phyloP scores from a whole-genome alignment of 176 grass and related monocot species.

The Echinochloa phyllopogon region DNA sequence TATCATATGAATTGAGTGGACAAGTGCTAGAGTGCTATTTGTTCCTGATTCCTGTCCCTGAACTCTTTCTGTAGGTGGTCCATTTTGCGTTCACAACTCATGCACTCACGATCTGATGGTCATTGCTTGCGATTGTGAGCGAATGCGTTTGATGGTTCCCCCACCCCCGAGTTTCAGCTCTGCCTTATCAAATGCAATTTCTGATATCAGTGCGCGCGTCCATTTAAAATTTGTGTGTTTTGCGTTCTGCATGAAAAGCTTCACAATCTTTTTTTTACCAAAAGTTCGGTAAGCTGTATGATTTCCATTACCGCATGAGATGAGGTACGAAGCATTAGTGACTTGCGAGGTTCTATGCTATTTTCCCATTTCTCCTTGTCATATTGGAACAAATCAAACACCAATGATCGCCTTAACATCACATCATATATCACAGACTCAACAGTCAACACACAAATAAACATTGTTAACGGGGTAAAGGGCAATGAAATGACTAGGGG shows the following conservation, averaged over 20 bases:
- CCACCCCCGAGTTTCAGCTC: background rate
- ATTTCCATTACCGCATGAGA: no score
- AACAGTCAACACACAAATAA: background rate
- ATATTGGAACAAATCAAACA: background rate
- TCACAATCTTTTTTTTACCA: no score
- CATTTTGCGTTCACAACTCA: background rate
- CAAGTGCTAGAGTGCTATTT: background rate
- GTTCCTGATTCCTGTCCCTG: background rate
- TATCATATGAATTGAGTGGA: background rate
- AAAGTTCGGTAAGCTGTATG: no score
- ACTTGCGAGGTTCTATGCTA: background rate
- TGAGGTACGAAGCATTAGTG: no score
- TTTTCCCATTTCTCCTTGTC: background rate
- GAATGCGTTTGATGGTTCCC: background rate
- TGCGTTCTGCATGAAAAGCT: no score
- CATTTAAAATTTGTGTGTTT: no score
- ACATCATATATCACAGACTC: background rate
- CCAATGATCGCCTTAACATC: no score
- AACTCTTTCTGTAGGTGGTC: background rate
- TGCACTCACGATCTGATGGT: background rate
- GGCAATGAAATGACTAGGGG: background rate
- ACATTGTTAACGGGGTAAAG: background rate
- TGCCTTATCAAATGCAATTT: background rate
- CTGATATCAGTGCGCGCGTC: background rate
- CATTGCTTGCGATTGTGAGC: background rate